Evolutionary conservation across 2,329 filamentous ascomycete genomes (phyloP), one percentile per base, ranked within the genome.

Genomic region (Trichophyton benhamiae): DNA sequence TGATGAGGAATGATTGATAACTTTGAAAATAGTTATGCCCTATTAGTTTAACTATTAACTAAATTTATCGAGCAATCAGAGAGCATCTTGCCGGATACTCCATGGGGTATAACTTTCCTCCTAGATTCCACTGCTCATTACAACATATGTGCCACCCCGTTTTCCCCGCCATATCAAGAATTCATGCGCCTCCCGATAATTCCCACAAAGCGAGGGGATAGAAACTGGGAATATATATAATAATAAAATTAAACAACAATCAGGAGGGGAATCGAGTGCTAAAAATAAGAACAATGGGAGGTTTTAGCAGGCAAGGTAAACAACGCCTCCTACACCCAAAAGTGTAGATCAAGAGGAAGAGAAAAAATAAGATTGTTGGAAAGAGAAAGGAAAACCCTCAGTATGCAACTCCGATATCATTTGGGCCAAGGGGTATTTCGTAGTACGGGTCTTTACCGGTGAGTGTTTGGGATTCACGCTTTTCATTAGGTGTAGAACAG

Each of bases 371-470:
- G 22, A 20, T 58, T 22, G 33, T 5, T 22, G 17, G 11, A 53
- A 53, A 6, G 17, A 53, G 13, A 33, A 53, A 30, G 6, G 17
- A n/a, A 53, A 17, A 15, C 36, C 20, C 13, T 58, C 17, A 74
- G 61, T 71, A 73, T 5, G 72, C 71, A 33, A 73, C 17, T 11
- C 72, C 71, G 44, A 74, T 68, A 48, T 61, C 62, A 58, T 49
- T 63, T 57, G 44, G 55, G 48, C 49, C 63, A 44, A 30, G 66
- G 8, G 60, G 49, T 36, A 48, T 13, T n/a, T 52, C 25, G 11
- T 52, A 53, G 27, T 57, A 52, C 33, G 55, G 48, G 20, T 17
- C 52, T 52, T 52, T 52, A 1, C 15, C 13, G 1, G 8, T n/a
- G n/a, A 15, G 7, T 63, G 65, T 30, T 63, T 61, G 58, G 72